phyloP scores from a whole-genome alignment of 176 grass and related monocot species.

The Phoenix roebelenii region DNA sequence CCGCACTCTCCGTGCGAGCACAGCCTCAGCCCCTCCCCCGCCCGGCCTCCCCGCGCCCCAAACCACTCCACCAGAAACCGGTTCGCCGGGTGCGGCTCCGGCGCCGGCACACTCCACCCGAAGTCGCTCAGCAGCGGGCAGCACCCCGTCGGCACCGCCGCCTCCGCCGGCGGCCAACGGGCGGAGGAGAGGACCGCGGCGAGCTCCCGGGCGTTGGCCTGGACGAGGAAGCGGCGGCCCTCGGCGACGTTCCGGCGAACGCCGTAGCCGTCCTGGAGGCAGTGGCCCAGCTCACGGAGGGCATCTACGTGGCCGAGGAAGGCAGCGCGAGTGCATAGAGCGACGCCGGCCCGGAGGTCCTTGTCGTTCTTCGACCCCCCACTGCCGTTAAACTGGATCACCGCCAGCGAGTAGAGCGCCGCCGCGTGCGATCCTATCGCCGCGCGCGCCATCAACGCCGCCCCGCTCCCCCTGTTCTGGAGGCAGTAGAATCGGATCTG shows the following conservation, averaged over 20 bases:
- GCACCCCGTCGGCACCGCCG: background rate
- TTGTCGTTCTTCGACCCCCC: background rate
- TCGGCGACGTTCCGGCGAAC: background rate
- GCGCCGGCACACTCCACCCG: background rate
- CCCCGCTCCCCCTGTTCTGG: background rate
- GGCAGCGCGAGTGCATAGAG: background rate
- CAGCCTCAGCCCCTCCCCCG: background rate
- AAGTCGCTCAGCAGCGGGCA: background rate
- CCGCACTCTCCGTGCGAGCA: background rate
- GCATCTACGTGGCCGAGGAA: background rate
- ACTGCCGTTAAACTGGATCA: background rate
- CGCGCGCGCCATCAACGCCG: background rate
- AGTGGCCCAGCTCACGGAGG: slow-evolving; percentile 2
- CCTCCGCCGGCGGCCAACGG: background rate
- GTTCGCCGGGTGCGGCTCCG: background rate
- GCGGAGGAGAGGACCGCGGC: background rate
- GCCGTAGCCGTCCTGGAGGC: background rate
- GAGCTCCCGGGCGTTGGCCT: background rate
- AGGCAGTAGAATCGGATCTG: slow-evolving; percentile 3
- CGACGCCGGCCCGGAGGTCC: background rate
- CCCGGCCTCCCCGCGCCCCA: background rate
- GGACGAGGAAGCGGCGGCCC: background rate
- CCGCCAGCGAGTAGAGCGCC: background rate
- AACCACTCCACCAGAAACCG: background rate
- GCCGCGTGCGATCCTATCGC: background rate